These are phyloP conservation scores for Plasmodium malariae DNA, from an alignment of 169 alveolate species.

Conservation along the genomic window DNA sequence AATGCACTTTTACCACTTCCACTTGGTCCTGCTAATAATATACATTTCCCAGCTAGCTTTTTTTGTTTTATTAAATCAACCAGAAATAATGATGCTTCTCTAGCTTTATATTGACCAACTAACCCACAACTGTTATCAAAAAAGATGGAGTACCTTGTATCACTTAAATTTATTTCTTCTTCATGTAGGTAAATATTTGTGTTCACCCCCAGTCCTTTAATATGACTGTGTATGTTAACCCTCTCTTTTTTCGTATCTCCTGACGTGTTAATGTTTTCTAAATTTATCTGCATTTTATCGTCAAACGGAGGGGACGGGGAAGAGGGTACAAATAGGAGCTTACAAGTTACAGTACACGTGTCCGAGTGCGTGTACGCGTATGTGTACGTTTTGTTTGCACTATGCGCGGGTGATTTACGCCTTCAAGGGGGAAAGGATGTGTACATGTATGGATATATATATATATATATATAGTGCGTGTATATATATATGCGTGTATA, in stretches of 20 bases:
- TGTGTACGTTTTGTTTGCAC: too few relatives aligned
- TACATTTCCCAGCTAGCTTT: slow-evolving; percentile 97
- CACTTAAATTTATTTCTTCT: slow-evolving; percentile 73
- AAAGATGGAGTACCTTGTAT: slow-evolving; percentile 75
- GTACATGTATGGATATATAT: too few relatives aligned
- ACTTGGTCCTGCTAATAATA: slow-evolving; percentile 94
- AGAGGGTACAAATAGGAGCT: too few relatives aligned
- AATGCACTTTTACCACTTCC: slow-evolving; percentile 99
- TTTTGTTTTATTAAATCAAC: slow-evolving; percentile 97
- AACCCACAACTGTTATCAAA: slow-evolving; percentile 93
- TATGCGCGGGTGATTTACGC: too few relatives aligned
- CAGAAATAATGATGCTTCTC: slow-evolving; percentile 99
- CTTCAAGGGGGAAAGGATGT: too few relatives aligned
- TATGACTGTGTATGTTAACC: slow-evolving; percentile 98
- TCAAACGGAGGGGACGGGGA: too few relatives aligned
- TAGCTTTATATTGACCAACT: slow-evolving; percentile 98
- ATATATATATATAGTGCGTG: too few relatives aligned
- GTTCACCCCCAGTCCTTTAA: slow-evolving; percentile 98
- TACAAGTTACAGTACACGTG: too few relatives aligned
- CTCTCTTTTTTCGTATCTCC: slow-evolving; percentile 84
- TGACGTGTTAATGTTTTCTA: slow-evolving; percentile 29
- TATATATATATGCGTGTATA: too few relatives aligned
- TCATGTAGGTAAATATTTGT: slow-evolving; percentile 85
- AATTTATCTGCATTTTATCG: slow-evolving; percentile 54
- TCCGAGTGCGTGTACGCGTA: too few relatives aligned